Percentiles rank a stretch among this genome's conserved stretches.
These are phyloP conservation scores for Coemansia sp. DNA, from an alignment of 192 early-diverging fungal genomes.

Conservation along the genomic window DNA sequence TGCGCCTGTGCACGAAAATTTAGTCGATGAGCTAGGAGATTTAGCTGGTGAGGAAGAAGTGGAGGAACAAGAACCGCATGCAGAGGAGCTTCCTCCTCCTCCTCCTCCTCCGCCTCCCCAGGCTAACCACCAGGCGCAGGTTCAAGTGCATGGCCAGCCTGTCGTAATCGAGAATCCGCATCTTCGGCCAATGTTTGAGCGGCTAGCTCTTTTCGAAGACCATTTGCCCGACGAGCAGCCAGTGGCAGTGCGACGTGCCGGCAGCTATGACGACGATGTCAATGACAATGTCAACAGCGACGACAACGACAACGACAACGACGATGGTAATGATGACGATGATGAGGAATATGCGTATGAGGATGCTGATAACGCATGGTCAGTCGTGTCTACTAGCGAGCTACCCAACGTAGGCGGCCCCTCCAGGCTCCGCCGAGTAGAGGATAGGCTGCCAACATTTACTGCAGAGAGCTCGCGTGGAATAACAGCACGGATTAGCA, in stretches of 20 bases:
- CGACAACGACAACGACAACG: neutral
- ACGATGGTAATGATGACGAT: neutral
- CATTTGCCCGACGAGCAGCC: slow-evolving; percentile 35
- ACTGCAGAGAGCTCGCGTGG: slow-evolving; percentile 32
- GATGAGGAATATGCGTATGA: slow-evolving; percentile 1
- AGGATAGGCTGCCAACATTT: slow-evolving; percentile 17
- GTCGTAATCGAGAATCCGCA: slow-evolving; percentile 47
- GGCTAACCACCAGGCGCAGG: too few species aligned
- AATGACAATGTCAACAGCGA: neutral
- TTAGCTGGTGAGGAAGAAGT: neutral
- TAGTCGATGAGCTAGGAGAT: slow-evolving; percentile 35
- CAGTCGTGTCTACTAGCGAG: slow-evolving; percentile 19
- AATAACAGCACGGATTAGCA: slow-evolving; percentile 12
- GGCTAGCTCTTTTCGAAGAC: slow-evolving; percentile 26
- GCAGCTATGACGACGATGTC: too few species aligned
- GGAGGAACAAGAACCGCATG: neutral
- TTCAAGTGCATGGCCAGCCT: slow-evolving; percentile 27
- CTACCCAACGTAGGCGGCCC: neutral
- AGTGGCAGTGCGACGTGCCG: neutral
- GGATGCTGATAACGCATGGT: slow-evolving; percentile 27
- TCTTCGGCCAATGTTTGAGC: slow-evolving; percentile 37
- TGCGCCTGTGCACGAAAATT: slow-evolving; percentile 31
- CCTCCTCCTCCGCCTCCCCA: neutral
- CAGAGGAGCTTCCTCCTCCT: neutral
- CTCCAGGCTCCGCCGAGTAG: neutral